Base-by-base conservation (phyloP, 2,329 filamentous ascomycete genomes). In the Botrytis deweyae region DNA sequence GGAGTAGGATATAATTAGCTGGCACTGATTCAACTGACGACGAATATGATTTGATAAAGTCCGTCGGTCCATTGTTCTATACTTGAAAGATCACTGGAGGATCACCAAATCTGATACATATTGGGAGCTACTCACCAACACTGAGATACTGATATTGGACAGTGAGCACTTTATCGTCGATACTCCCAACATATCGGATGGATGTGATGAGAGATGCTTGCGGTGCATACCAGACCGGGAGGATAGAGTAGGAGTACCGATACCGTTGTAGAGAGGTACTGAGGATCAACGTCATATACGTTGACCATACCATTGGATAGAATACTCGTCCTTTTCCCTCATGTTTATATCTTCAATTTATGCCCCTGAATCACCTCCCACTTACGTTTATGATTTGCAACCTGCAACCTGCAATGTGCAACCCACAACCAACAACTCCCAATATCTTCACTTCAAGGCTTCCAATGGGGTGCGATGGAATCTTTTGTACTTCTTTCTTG, bases 311-410 rank as follows among this genome's bases (percentile, higher is more conserved):
- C 4, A 36, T 22, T 22, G 25, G 52, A 59, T 59, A 20, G 16
- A 4, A 9, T 36, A 3, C 1, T 10, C 33, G 29, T 36, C 16
- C 6, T 59, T 9, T 14, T 22, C n/a, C 12, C 12, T 40, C 3
- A 62, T 40, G 59, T 62, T n/a, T 62, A 63, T 63, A 63, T 63
- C 61, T 63, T 63, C 61, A 42, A 42, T 42, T 42, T 4, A n/a
- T 16, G 4, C 59, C 36, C 14, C 36, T 25, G 9, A 62, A 14
- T 62, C 20, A 9, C 2, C 58, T 38, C 33, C 18, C 55, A 33
- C 55, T 10, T 52, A 6, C 25, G n/a, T 12, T n/a, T 14, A 14
- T 25, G 8, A n/a, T 14, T 16, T 42, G 12, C 22, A 1, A 42
- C 16, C 20, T 4, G 20, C 46, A 52, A 7, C 12, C 33, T 33